phyloP scores from a whole-genome alignment of 192 early-diverging fungal species.

The Rhizophagus clarus region DNA sequence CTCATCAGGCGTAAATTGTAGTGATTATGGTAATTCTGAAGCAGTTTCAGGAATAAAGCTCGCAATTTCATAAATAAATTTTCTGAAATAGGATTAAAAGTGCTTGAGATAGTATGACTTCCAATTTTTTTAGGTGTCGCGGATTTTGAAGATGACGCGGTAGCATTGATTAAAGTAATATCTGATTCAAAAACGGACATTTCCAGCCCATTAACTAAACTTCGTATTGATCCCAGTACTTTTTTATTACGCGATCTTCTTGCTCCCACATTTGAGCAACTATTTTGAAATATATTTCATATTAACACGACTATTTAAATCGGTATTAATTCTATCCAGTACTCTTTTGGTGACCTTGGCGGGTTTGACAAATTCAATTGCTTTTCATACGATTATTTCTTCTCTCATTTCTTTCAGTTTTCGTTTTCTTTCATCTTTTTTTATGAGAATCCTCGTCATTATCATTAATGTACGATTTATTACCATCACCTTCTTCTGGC shows the following conservation, averaged over 20 bases:
- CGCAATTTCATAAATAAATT: too few relatives aligned
- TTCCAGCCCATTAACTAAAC: neutral
- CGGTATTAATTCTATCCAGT: neutral
- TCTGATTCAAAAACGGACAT: neutral
- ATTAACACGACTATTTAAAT: neutral
- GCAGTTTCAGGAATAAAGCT: too few relatives aligned
- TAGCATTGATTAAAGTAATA: neutral
- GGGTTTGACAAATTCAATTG: neutral
- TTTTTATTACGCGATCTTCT: neutral
- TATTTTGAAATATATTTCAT: neutral
- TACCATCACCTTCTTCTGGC: too few relatives aligned
- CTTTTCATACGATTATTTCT: neutral
- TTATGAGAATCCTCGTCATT: too few relatives aligned
- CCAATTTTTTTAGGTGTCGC: too few relatives aligned
- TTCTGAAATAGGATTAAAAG: too few relatives aligned
- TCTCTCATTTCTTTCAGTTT: neutral
- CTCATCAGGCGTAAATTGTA: too few relatives aligned
- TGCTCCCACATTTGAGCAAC: neutral
- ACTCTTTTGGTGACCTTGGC: neutral
- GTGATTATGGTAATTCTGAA: too few relatives aligned
- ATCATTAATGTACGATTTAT: too few relatives aligned
- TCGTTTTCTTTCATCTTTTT: neutral
- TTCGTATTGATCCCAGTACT: neutral
- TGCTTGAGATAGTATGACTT: too few relatives aligned
- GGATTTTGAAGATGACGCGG: neutral